Percentiles rank a stretch among this genome's conserved stretches.
phyloP scores from a whole-genome alignment of 192 early-diverging fungal species.

The Backusella luteola region DNA sequence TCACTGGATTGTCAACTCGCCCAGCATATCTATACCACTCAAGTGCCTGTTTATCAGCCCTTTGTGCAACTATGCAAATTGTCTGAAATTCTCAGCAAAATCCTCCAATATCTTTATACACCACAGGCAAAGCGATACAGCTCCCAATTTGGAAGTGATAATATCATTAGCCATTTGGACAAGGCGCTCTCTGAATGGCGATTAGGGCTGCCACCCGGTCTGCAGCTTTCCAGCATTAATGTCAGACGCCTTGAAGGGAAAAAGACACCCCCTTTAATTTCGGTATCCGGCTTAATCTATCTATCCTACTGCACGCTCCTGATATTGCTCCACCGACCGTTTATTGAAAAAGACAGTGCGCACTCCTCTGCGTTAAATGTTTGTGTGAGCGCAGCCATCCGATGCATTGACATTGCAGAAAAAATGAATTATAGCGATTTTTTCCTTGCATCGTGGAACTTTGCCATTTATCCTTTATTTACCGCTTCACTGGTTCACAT shows the following conservation, averaged over 20 bases:
- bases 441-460: constrained; percentile 32
- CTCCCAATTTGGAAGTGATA: constrained; percentile 29
- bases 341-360: constrained; percentile 32
- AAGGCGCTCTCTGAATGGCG: constrained; percentile 30
- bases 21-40: constrained; percentile 1
- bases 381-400: constrained; percentile 32
- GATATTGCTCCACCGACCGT: constrained; percentile 54
- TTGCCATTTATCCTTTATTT: constrained; percentile 32
- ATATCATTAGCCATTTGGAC: constrained; percentile 26
- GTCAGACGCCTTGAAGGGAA: constrained; percentile 2
- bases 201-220: constrained; percentile 10
- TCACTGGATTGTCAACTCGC: constrained; percentile 16
- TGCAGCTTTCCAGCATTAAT: constrained; percentile 18
- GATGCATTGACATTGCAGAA: constrained; percentile 31
- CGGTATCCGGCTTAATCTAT: constrained; percentile 36
- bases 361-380: constrained; percentile 26
- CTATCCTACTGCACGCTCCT: constrained; percentile 48
- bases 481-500: constrained; percentile 30
- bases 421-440: constrained; percentile 31
- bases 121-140: constrained; percentile 28
- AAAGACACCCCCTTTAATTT: constrained; percentile 19
- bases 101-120: constrained; percentile 31
- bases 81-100: constrained; percentile 31
- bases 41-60: constrained; percentile 32
- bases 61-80: constrained; percentile 35